Conservation (phyloP, 371 early-diverging fungal genomes). For the Saksenaea vasiformis region DNA sequence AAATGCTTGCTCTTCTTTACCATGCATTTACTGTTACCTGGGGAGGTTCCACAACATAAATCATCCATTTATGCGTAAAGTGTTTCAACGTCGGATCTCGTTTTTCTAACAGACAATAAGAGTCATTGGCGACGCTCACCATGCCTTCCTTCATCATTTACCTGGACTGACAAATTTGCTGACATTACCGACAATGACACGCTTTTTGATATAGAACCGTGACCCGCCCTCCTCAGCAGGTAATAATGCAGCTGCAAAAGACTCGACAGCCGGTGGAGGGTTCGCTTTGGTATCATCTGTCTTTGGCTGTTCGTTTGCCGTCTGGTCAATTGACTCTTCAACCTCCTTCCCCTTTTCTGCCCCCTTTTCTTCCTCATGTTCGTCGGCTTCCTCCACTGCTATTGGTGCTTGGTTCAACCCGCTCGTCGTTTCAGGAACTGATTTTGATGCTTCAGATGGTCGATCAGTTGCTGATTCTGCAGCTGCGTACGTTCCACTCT, state of each 20-base stretch:
- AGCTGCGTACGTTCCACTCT: conserved; percentile 1
- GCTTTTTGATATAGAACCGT: conserved; percentile 82
- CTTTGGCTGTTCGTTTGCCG: background rate
- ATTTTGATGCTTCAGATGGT: conserved; percentile 14
- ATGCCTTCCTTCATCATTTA: conserved; percentile 14
- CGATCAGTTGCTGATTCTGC: background rate
- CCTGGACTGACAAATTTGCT: conserved; percentile 72
- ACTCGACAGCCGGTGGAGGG: conserved; percentile 18
- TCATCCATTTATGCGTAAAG: conserved; percentile 88
- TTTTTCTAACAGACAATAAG: conserved; percentile 39
- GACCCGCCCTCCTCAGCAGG: conserved; percentile 59
- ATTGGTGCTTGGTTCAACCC: background rate
- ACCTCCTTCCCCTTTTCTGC: background rate
- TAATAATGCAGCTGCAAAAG: conserved; percentile 33
- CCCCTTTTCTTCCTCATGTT: conserved; percentile 9
- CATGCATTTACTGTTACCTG: conserved; percentile 25
- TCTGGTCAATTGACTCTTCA: background rate
- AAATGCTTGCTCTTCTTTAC: background rate
- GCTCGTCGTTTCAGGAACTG: conserved; percentile 11
- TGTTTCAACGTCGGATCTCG: conserved; percentile 63
- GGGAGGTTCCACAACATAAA: conserved; percentile 73
- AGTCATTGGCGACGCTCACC: background rate
- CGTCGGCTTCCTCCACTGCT: background rate
- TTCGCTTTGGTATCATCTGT: conserved; percentile 6
- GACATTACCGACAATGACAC: conserved; percentile 85